These are phyloP conservation scores for Phialocephala sp. DNA, from an alignment of 2,329 filamentous ascomycete genomes.

Conservation along the genomic window DNA sequence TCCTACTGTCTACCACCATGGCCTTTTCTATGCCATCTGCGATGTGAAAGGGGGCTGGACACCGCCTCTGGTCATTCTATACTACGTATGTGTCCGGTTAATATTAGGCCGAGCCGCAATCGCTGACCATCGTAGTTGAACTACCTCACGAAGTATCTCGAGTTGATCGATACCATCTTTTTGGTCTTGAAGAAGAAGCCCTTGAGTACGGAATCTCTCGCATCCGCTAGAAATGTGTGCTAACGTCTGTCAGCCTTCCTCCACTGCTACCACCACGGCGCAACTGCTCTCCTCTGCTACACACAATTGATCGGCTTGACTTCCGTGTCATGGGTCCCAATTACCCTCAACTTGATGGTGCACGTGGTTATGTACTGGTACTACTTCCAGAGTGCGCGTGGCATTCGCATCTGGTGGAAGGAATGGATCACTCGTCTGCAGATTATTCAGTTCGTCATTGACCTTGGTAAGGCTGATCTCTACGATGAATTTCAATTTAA, in stretches of 20 bases:
- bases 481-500: neutral
- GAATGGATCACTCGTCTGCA: conserved; percentile 98
- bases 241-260: conserved; percentile 74
- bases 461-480: conserved; percentile 69
- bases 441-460: conserved; percentile 96
- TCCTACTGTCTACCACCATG: conserved; percentile 78
- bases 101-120: conserved; percentile 5
- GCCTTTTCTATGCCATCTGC: conserved; percentile 91
- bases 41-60: conserved; percentile 86
- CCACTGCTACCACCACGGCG: conserved; percentile 98
- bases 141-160: conserved; percentile 97
- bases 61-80: conserved; percentile 87
- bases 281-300: conserved; percentile 96
- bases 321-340: conserved; percentile 92
- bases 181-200: conserved; percentile 99
- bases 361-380: conserved; percentile 99
- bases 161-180: conserved; percentile 94
- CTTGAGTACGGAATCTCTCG: conserved; percentile 63
- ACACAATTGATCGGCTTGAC: conserved; percentile 94
- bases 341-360: conserved; percentile 88
- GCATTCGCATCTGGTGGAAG: conserved; percentile 99
- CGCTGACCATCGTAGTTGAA: conserved; percentile 72
- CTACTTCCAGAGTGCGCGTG: conserved; percentile 98
- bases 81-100: conserved; percentile 77
- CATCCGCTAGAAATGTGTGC: conserved; percentile 27